Percentiles rank a stretch among this genome's conserved stretches.
These are phyloP conservation scores for Byssothecium circinans DNA, from an alignment of 2,329 filamentous ascomycete species.

Conservation along the genomic window DNA sequence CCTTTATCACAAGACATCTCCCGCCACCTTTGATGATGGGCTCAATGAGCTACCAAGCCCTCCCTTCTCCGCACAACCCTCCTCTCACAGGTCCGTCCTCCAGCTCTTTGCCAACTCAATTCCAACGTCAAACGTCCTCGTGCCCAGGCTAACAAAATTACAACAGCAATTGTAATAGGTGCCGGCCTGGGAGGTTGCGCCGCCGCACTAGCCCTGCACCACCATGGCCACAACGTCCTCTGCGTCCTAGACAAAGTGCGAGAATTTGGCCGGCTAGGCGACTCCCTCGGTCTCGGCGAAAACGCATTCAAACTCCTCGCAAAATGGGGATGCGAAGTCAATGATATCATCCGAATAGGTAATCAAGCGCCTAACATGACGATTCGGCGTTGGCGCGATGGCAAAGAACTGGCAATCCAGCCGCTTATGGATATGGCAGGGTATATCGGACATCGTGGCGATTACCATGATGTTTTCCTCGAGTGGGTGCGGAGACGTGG, in stretches of 20 bases:
- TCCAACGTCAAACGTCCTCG: neutral
- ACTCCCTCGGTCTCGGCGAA: constrained; percentile 51
- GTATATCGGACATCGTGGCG: constrained; percentile 24
- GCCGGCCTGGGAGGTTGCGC: constrained; percentile 55
- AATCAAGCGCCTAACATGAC: constrained; percentile 54
- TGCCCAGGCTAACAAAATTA: neutral
- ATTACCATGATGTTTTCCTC: constrained; percentile 25
- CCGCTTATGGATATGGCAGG: constrained; percentile 55
- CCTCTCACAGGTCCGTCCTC: constrained; percentile 19
- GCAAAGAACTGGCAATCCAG: constrained; percentile 51
- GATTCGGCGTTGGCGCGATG: constrained; percentile 53
- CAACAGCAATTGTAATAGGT: constrained; percentile 52
- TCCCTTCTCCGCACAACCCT: constrained; percentile 16
- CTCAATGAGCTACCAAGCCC: constrained; percentile 6
- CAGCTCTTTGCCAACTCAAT: too few relatives aligned
- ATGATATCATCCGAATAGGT: constrained; percentile 48
- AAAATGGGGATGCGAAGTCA: constrained; percentile 48
- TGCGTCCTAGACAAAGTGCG: constrained; percentile 50
- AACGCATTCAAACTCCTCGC: constrained; percentile 52
- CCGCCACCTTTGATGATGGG: too few relatives aligned
- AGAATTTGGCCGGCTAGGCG: constrained; percentile 49
- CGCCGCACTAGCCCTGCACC: constrained; percentile 51
- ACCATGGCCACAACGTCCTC: constrained; percentile 48
- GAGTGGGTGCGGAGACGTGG: constrained; percentile 17
- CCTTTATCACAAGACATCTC: too few relatives aligned